Evolutionary conservation across 73 alveolate genomes (phyloP), one percentile per base, ranked within the genome.

Genomic region (Paramecium sonneborni): DNA sequence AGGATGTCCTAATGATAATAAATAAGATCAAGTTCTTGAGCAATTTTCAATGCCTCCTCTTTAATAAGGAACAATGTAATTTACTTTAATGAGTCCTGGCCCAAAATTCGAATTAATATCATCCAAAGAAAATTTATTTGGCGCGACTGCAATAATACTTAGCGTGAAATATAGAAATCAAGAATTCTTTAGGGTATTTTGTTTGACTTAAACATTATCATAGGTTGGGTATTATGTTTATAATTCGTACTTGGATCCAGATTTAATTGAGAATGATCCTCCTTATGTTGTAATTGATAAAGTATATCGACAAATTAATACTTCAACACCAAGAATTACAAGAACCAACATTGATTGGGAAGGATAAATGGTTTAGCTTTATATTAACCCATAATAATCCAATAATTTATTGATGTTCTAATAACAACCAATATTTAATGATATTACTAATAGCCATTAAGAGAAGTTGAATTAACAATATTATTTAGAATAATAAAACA

Each of bases 271-370:
- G 93, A 96, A 96, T 93, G 99, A 97, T 21, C 99, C 99, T 7
- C 85, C 89, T 39, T 57, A 74, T 21, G 96, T 97, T 4, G 88
- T 90, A 18, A 89, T 93, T 82, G 95, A 92, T 52, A 95, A 93
- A 74, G 96, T 97, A 72, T 55, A 94, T 34, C 82, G 99, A 35
- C 82, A 93, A 85, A 94, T 98, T 23, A 96, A 97, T 30, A 97
- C 94, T 55, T 98, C 95, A 88, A 85, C 96, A 68, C 99, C 99
- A 21, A 94, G 99, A 93, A 97, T 98, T 58, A 98, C 98, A 55
- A 96, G 95, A 92, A 96, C 96, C 96, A 95, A 95, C 41, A 97
- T 98, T 55, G 96, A 95, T 56, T 98, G 99, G 99, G 90, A 79
- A 79, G 76, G 76, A 23, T 21, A 46, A 44, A 21, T 79, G 23